These are phyloP conservation scores for Populus tremula DNA, from an alignment of 345 rosid genomes.

Conservation along the genomic window DNA sequence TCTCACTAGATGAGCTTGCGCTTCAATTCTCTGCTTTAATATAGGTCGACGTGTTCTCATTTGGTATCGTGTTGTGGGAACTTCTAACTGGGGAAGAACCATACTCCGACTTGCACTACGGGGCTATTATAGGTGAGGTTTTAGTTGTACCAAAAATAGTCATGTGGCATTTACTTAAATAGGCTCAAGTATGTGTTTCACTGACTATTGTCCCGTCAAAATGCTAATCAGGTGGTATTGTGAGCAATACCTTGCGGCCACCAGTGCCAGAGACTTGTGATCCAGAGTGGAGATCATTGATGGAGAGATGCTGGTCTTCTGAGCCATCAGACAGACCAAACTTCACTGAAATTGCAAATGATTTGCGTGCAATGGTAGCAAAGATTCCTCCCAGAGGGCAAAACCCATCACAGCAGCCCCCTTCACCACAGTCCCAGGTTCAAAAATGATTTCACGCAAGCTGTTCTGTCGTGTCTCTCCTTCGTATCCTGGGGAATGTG, in stretches of 20 bases:
- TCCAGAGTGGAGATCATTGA: conserved; percentile 56
- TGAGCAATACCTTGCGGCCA: conserved; percentile 68
- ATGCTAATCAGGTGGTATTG: conserved; percentile 52
- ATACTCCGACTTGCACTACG: conserved; percentile 63
- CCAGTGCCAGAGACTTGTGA: conserved; percentile 54
- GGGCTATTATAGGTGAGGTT: conserved; percentile 58
- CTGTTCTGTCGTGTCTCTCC: neutral
- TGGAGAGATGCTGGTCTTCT: conserved; percentile 76
- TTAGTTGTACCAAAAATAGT: neutral
- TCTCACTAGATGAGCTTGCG: neutral
- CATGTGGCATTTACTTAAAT: neutral
- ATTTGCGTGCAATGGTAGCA: conserved; percentile 47
- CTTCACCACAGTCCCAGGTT: conserved; percentile 16
- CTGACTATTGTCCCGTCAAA: neutral
- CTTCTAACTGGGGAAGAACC: conserved; percentile 72
- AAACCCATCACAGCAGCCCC: conserved; percentile 20
- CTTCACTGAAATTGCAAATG: conserved; percentile 52
- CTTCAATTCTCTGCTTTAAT: neutral
- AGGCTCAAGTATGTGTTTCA: neutral
- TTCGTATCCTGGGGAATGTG: neutral
- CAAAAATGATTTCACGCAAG: conserved; percentile 15
- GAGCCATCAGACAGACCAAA: conserved; percentile 64
- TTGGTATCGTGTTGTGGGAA: conserved; percentile 68
- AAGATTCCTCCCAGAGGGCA: conserved; percentile 52
- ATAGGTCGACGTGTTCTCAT: conserved; percentile 70